Evolutionary conservation across 73 alveolate species (phyloP), one percentile per base, ranked within the genome.

Genomic region (Breviolum minutum): DNA sequence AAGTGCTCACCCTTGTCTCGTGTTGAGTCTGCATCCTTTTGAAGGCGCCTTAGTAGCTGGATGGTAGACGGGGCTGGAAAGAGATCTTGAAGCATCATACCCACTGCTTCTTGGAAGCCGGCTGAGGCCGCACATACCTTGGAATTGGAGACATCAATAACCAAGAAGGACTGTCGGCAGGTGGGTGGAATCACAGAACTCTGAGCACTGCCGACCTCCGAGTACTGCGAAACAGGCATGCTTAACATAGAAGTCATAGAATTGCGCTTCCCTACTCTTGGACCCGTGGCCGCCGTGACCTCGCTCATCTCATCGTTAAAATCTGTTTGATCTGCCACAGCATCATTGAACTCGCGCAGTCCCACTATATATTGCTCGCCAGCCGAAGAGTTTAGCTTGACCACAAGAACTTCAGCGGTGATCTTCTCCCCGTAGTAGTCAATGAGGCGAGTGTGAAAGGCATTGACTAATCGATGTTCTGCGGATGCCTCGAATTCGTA

Each of bases 81-180:
- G 24, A 77, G 0, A 19, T 77, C 86, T 26, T 27, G 86, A 29
- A 77, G 86, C 86, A 77, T 77, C 62, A 30, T 20, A 10, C 63
- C 86, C 10, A 30, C 86, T 77, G 86, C 86, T 77, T 77, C 86
- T 29, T 77, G 86, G 7, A 77, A 11, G 86, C 86, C 86, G 6
- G 86, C 86, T 16, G 86, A 77, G 17, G 86, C 86, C 4, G 86
- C 86, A 77, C 86, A 77, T 14, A 77, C 86, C 86, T n/a, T 27
- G 19, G 22, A 22, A 30, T 77, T 12, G 63, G 27, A 60, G 10
- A 77, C 62, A 11, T 77, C 86, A 30, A 77, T 6, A n/a, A 77
- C 63, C 63, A 77, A 63, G 86, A 77, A 77, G 63, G 32, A 27
- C 86, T 77, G 86, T 29, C 86, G 86, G 27, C 26, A 22, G 26